Conservation (phyloP, 768 basidiomycete genomes). For the Neoboletus magnificus region DNA sequence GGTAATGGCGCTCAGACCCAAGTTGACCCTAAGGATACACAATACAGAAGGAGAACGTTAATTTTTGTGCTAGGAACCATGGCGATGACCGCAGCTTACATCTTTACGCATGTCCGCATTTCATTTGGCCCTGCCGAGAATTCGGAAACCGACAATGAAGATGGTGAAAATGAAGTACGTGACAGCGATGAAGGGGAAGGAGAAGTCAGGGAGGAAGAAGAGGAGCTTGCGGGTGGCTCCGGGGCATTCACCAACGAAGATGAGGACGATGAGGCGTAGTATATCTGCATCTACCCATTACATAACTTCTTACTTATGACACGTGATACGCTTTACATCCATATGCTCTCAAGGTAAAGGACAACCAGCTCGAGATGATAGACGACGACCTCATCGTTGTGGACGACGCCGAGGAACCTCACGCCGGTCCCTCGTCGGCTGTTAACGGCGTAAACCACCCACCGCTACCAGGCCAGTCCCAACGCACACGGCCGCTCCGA, state of each 20-base stretch:
- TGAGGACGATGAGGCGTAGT: constrained; percentile 8
- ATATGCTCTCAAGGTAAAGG: background rate
- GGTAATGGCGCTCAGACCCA: constrained; percentile 8
- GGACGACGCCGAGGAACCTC: constrained; percentile 50
- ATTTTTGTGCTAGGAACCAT: constrained; percentile 48
- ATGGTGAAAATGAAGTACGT: background rate
- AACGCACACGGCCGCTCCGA: constrained; percentile 33
- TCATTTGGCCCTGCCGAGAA: background rate
- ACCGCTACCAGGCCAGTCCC: constrained; percentile 12
- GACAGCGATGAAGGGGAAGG: constrained; percentile 13
- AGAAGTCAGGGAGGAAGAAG: constrained; percentile 16
- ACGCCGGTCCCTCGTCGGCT: constrained; percentile 36
- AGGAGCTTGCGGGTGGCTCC: constrained; percentile 3
- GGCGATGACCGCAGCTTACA: constrained; percentile 41
- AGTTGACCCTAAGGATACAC: constrained; percentile 40
- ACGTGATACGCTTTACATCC: constrained; percentile 13
- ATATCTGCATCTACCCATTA: background rate
- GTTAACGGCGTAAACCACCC: constrained; percentile 24
- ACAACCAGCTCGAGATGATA: constrained; percentile 30
- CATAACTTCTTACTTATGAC: constrained; percentile 1
- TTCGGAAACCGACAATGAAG: background rate
- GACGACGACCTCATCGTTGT: constrained; percentile 64
- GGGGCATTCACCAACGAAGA: constrained; percentile 13
- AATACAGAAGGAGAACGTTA: constrained; percentile 50
- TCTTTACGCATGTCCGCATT: constrained; percentile 16